Percentiles rank a stretch among this genome's conserved stretches.
phyloP scores from a whole-genome alignment of 1,284 basidiomycete species.

The Trichosporon ovoides region DNA sequence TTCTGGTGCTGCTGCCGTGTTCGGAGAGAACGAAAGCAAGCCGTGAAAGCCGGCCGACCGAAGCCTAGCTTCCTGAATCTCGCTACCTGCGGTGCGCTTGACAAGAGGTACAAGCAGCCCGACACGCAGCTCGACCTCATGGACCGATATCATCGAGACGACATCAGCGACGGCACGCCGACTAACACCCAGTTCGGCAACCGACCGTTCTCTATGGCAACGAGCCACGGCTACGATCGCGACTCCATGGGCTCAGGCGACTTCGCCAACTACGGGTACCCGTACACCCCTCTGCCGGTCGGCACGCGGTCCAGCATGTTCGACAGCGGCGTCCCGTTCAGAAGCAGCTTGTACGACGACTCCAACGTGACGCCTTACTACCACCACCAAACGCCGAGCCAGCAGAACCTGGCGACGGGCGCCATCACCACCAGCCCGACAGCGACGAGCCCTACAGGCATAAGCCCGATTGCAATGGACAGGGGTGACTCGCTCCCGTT shows the following conservation, averaged over 20 bases:
- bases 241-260: neutral
- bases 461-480: no score
- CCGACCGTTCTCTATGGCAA: neutral
- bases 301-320: neutral
- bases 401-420: neutral
- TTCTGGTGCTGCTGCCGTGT: slow-evolving; percentile 45
- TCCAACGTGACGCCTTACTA: neutral
- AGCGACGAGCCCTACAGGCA: no score
- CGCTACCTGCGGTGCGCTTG: slow-evolving; percentile 10
- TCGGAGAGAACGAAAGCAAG: slow-evolving; percentile 19
- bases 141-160: neutral
- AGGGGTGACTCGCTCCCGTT: neutral
- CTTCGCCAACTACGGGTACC: neutral
- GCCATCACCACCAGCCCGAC: no score
- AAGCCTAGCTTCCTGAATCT: slow-evolving; percentile 13
- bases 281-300: neutral
- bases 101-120: slow-evolving; percentile 3
- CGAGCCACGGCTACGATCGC: neutral
- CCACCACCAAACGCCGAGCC: neutral
- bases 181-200: neutral
- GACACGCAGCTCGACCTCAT: slow-evolving; percentile 28
- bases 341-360: neutral
- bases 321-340: neutral
- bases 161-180: slow-evolving; percentile 7
- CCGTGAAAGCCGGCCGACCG: slow-evolving; percentile 8